Conservation (phyloP, 495 filamentous ascomycete species). For the Corynascus novoguineensis region DNA sequence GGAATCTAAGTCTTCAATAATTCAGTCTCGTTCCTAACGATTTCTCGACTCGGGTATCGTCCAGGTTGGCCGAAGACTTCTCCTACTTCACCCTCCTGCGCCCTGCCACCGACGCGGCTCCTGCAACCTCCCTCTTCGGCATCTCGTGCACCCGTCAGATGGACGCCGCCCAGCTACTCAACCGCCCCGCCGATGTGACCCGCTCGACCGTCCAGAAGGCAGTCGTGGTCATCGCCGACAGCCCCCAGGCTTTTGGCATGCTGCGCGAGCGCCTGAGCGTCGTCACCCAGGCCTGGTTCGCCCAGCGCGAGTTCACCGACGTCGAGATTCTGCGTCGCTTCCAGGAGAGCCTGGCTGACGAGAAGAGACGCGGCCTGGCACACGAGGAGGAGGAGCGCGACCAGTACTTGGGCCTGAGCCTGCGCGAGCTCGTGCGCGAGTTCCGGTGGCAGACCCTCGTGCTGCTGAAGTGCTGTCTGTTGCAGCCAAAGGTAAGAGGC, state of each 20-base stretch:
- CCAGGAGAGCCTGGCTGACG: conserved; percentile 73
- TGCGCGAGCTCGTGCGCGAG: conserved; percentile 87
- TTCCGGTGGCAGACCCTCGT: conserved; percentile 92
- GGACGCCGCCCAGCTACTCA: conserved; percentile 67
- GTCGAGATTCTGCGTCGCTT: conserved; percentile 64
- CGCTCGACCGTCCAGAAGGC: conserved; percentile 96
- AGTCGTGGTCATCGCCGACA: conserved; percentile 93
- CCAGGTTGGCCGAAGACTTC: conserved; percentile 84
- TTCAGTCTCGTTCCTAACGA: no score
- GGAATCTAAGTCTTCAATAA: no score
- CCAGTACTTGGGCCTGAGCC: conserved; percentile 85
- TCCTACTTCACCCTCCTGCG: conserved; percentile 93
- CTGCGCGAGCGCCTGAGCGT: conserved; percentile 77
- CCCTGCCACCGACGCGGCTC: conserved; percentile 49
- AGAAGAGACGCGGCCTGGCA: conserved; percentile 54
- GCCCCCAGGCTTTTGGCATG: conserved; percentile 72
- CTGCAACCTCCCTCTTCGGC: conserved; percentile 86
- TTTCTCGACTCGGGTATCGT: background rate
- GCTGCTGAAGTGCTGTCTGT: conserved; percentile 82
- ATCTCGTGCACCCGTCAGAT: conserved; percentile 93
- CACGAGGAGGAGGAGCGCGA: conserved; percentile 70
- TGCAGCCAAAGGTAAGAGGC: conserved; percentile 86
- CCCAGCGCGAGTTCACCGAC: conserved; percentile 71
- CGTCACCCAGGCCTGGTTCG: conserved; percentile 94
- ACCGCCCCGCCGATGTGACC: conserved; percentile 82